A percentile compares a stretch with the other conserved stretches of the same genome.
Conservation (phyloP, 345 rosid species). For the Durio zibethinus region DNA sequence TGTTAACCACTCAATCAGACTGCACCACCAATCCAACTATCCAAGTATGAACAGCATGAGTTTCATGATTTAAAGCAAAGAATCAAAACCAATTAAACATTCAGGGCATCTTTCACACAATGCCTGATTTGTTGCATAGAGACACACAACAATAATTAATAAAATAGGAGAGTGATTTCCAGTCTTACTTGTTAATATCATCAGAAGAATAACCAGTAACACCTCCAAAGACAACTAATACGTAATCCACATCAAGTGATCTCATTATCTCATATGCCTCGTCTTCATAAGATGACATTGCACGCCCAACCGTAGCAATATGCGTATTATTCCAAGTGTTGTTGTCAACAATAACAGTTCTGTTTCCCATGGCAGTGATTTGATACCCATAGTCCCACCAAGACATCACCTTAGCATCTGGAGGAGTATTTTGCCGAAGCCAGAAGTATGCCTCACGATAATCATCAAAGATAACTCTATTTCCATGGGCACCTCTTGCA, state of each 20-base stretch:
- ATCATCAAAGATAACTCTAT: constrained; percentile 90
- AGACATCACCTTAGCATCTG: constrained; percentile 97
- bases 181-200: constrained; percentile 92
- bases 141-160: background rate
- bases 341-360: constrained; percentile 97
- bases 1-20: background rate
- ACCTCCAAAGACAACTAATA: constrained; percentile 96
- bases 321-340: constrained; percentile 99
- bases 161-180: background rate
- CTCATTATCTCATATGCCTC: constrained; percentile 95
- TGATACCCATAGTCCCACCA: constrained; percentile 99
- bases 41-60: background rate
- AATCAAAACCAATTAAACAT: background rate
- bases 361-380: constrained; percentile 99
- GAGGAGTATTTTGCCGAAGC: constrained; percentile 96
- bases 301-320: constrained; percentile 99
- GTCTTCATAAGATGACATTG: constrained; percentile 96
- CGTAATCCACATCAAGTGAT: constrained; percentile 95
- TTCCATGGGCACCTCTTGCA: constrained; percentile 98
- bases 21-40: background rate
- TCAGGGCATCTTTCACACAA: background rate
- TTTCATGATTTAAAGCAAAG: background rate
- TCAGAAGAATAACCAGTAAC: constrained; percentile 99
- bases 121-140: background rate
- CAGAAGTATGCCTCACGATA: constrained; percentile 99